Evolutionary conservation across 495 filamentous ascomycete genomes (phyloP).

Genomic region (Podospora didyma): DNA sequence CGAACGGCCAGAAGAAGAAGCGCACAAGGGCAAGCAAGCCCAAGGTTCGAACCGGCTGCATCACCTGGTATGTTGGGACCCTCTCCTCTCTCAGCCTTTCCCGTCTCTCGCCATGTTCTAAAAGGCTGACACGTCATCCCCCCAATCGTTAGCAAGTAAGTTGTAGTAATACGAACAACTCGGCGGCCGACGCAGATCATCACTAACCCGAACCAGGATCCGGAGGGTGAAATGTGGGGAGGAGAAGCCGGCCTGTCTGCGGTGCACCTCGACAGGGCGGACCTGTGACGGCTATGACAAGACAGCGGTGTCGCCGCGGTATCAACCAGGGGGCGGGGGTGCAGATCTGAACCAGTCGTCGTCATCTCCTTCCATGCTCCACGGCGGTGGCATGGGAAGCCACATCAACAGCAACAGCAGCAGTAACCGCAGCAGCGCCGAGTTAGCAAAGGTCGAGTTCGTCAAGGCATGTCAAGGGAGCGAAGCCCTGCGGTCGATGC

Average conservation of each 20-base stretch:
- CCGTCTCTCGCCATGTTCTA: not conserved
- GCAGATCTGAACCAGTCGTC: conserved; percentile 1
- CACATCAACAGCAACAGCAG: not conserved
- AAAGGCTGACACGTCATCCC: not conserved
- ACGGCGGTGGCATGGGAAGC: not conserved
- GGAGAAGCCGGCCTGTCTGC: conserved; percentile 34
- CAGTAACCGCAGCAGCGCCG: conserved; percentile 8
- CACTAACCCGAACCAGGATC: conserved; percentile 15
- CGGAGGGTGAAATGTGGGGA: conserved; percentile 40
- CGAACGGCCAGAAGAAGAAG: conserved; percentile 15
- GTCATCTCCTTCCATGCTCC: conserved; percentile 23
- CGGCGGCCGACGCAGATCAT: not conserved
- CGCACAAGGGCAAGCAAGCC: conserved; percentile 30
- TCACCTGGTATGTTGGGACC: conserved; percentile 21
- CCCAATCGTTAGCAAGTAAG: conserved; percentile 1
- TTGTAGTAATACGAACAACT: not conserved
- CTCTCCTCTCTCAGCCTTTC: not conserved
- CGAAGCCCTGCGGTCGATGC: conserved; percentile 30
- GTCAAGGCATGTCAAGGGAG: conserved; percentile 27
- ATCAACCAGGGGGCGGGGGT: conserved; percentile 26
- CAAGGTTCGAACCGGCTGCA: conserved; percentile 31
- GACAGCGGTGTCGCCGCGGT: conserved; percentile 29
- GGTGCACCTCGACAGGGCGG: conserved; percentile 40
- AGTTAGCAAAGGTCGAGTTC: conserved; percentile 28
- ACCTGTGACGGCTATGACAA: conserved; percentile 45